Evolutionary conservation across 495 filamentous ascomycete species (phyloP).

Genomic region (Penicillium chermesinum): DNA sequence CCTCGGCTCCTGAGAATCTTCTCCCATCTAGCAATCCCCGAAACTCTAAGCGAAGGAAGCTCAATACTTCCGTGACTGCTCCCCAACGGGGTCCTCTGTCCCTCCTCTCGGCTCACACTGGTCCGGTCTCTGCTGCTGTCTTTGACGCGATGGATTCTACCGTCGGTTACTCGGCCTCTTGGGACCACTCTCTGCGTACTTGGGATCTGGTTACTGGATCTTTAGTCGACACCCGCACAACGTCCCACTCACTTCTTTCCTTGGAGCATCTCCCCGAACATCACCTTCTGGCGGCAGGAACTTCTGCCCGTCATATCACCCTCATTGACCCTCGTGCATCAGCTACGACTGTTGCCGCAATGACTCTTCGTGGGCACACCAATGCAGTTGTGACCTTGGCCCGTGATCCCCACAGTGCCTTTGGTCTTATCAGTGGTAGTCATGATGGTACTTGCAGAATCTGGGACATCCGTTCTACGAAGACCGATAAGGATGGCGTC

Average conservation of each 20-base stretch:
- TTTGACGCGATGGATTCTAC: conserved; percentile 82
- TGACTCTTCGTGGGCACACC: conserved; percentile 85
- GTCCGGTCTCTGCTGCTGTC: conserved; percentile 64
- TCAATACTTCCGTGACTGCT: conserved; percentile 55
- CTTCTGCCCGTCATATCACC: conserved; percentile 78
- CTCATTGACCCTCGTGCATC: conserved; percentile 81
- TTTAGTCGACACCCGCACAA: conserved; percentile 72
- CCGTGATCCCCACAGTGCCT: conserved; percentile 65
- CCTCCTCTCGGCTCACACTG: conserved; percentile 64
- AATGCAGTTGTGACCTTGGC: conserved; percentile 74
- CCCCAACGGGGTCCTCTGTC: conserved; percentile 76
- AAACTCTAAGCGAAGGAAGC: conserved; percentile 70
- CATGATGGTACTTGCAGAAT: conserved; percentile 87
- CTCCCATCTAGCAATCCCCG: conserved; percentile 56
- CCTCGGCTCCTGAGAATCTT: conserved; percentile 59
- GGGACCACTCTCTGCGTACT: conserved; percentile 84
- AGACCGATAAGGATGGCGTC: conserved; percentile 58
- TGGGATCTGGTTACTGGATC: conserved; percentile 79
- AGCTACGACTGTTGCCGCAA: conserved; percentile 65
- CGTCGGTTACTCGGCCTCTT: conserved; percentile 81
- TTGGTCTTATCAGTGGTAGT: conserved; percentile 73
- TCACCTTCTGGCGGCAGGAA: conserved; percentile 77
- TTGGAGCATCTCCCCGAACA: conserved; percentile 62
- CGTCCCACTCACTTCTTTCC: conserved; percentile 73
- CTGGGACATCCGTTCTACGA: conserved; percentile 82